Conservation (phyloP, 805 yeast species). For the Candida fluviatilis region DNA sequence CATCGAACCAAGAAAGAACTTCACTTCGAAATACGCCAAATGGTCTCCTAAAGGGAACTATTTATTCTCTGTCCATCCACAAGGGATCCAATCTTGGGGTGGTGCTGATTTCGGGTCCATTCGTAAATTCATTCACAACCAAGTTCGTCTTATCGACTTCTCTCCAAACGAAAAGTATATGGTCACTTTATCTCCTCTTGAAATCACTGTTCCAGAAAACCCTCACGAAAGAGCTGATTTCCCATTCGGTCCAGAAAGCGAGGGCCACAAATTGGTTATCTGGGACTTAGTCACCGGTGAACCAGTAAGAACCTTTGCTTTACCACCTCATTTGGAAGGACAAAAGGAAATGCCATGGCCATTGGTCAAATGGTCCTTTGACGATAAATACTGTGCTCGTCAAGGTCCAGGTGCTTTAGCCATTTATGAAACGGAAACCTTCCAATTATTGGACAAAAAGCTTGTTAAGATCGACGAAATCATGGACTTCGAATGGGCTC, state of each 20-base stretch:
- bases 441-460: conserved; percentile 83
- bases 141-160: conserved; percentile 84
- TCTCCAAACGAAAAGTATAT: conserved; percentile 89
- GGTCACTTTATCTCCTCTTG: conserved; percentile 85
- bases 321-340: conserved; percentile 67
- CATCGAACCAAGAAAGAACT: conserved; percentile 73
- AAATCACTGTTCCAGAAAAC: conserved; percentile 60
- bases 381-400: conserved; percentile 92
- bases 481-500: conserved; percentile 92
- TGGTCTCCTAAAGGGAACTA: conserved; percentile 94
- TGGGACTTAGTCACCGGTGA: conserved; percentile 88
- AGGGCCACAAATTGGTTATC: conserved; percentile 88
- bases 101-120: conserved; percentile 73
- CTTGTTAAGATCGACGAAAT: conserved; percentile 78
- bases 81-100: conserved; percentile 96
- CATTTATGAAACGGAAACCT: conserved; percentile 75
- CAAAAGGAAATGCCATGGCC: conserved; percentile 89
- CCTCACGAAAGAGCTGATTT: conserved; percentile 64
- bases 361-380: conserved; percentile 89
- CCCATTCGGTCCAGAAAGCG: conserved; percentile 84
- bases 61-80: conserved; percentile 82
- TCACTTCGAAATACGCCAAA: conserved; percentile 84
- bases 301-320: conserved; percentile 85
- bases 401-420: conserved; percentile 90
- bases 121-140: conserved; percentile 79